Conservation (phyloP, 805 yeast species). For the Yamadazyma nakazawae region DNA sequence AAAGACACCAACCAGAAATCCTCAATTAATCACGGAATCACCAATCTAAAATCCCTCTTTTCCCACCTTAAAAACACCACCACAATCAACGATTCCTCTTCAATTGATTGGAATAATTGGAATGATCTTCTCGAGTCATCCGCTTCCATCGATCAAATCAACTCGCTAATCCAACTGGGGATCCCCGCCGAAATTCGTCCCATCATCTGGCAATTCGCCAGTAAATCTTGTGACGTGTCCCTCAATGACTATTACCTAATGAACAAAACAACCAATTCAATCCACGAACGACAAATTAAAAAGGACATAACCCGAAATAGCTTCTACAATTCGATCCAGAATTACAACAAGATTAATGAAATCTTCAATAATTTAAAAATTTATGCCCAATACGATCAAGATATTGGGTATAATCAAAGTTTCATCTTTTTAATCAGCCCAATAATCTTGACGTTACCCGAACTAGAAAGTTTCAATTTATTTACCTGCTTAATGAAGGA, state of each 20-base stretch:
- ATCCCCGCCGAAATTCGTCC: slow-evolving; percentile 86
- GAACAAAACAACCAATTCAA: slow-evolving; percentile 48
- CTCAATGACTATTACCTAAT: slow-evolving; percentile 57
- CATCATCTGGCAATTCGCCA: slow-evolving; percentile 86
- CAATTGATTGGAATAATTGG: slow-evolving; percentile 86
- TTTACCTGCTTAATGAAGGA: slow-evolving; percentile 79
- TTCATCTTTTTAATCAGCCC: slow-evolving; percentile 94
- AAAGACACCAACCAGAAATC: slow-evolving; percentile 33
- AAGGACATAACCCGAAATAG: slow-evolving; percentile 85
- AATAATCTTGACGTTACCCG: slow-evolving; percentile 72
- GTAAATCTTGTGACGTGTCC: slow-evolving; percentile 68
- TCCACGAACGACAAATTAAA: slow-evolving; percentile 71
- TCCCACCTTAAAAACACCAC: slow-evolving; percentile 25
- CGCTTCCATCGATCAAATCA: slow-evolving; percentile 60
- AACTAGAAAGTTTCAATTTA: slow-evolving; percentile 81
- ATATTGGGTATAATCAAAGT: slow-evolving; percentile 97
- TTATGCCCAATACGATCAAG: slow-evolving; percentile 81
- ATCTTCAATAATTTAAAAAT: slow-evolving; percentile 76
- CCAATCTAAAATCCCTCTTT: slow-evolving; percentile 26
- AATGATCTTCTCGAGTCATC: slow-evolving; percentile 75
- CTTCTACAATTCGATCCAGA: slow-evolving; percentile 59
- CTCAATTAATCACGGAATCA: slow-evolving; percentile 32
- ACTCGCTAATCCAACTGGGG: slow-evolving; percentile 64
- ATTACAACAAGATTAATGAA: slow-evolving; percentile 56
- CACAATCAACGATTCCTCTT: slow-evolving; percentile 10